Conservation (phyloP, 805 yeast species). For the Starmera quercuum region DNA sequence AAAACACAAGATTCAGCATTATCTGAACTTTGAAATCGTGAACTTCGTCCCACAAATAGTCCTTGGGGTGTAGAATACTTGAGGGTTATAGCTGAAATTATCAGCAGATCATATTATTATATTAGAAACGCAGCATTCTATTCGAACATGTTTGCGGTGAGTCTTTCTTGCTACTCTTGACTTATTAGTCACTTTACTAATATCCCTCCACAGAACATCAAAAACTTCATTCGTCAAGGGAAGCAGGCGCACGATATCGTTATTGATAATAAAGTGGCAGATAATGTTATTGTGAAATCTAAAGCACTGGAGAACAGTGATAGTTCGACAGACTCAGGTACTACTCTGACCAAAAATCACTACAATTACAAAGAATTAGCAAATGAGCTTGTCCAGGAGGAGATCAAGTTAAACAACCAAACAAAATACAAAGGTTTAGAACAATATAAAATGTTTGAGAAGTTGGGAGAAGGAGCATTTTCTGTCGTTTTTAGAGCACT, state of each 20-base stretch:
- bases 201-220: too few relatives aligned
- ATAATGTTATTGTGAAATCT: neutral
- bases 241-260: conserved; percentile 18
- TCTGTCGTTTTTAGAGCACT: conserved; percentile 74
- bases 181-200: too few relatives aligned
- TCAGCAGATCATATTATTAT: too few relatives aligned
- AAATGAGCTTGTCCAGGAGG: conserved; percentile 18
- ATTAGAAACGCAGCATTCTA: too few relatives aligned
- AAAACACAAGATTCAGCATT: too few relatives aligned
- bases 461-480: conserved; percentile 84
- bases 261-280: neutral
- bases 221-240: conserved; percentile 29
- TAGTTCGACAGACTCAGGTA: neutral
- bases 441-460: conserved; percentile 26
- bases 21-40: too few relatives aligned
- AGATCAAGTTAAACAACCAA: conserved; percentile 6
- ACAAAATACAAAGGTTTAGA: conserved; percentile 19
- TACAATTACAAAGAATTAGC: conserved; percentile 21
- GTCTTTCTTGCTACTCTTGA: too few relatives aligned
- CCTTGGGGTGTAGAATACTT: too few relatives aligned
- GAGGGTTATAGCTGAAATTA: too few relatives aligned
- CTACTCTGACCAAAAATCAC: conserved; percentile 1
- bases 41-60: too few relatives aligned
- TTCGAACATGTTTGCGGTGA: too few relatives aligned
- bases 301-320: neutral